Base-by-base conservation (phyloP, 768 basidiomycete species). In the Kondoa subrosea region DNA sequence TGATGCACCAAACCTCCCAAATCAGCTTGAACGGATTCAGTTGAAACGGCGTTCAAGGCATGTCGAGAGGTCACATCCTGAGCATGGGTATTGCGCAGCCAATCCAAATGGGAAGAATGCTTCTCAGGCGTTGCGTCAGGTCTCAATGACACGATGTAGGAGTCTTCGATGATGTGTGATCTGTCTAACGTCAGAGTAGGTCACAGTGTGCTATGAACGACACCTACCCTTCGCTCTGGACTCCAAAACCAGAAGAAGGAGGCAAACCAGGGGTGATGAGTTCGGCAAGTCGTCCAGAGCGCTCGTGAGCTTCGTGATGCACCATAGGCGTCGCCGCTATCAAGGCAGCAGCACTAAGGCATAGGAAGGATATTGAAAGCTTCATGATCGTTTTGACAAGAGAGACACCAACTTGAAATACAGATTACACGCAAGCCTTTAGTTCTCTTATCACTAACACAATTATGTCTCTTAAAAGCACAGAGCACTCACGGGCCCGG, bases 121-220 rank as follows among this genome's bases (percentile, higher is more conserved):
- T 8, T 21, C 21, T 8, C 40, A 21, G 8, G 40, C 76, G 86
- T 80, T 56, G 85, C 78, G 67, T 83, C 85, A 68, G 85, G 81
- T 82, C 89, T 90, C 71, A 97, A 81, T 76, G 91, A 82, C 76
- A 97, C 84, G 71, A 97, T 90, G 80, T 96, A 97, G n/a, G 89
- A 88, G 81, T 92, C 87, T 80, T 87, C 85, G 76, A 92, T 79
- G 67, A 75, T 66, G 71, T 75, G 74, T 21, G 66, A 66, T 29
- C 68, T n/a, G 25, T 25, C 56, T 15, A 15, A 14, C n/a, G 25
- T 60, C 4, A 4, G 30, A 25, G n/a, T 60, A 31, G n/a, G n/a
- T 60, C 58, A 60, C 14, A 4, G 58, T 25, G n/a, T 60, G 58
- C 25, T 12, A 27, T 25, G 8, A 4, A 27, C 25, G 58, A 60